These are phyloP conservation scores for Pugionium dolabratum DNA, from an alignment of 345 rosid genomes.

Conservation along the genomic window DNA sequence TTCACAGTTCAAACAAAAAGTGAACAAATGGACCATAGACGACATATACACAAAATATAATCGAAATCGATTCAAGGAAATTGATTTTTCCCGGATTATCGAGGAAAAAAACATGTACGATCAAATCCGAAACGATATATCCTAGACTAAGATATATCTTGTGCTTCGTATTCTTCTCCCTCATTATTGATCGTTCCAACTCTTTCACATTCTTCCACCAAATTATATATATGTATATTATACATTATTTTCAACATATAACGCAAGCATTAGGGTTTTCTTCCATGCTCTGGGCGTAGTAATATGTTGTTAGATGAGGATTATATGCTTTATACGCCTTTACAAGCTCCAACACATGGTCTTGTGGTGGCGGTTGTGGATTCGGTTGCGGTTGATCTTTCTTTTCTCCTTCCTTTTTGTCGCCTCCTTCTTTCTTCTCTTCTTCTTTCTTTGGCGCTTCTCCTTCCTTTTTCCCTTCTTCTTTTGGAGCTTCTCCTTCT, in stretches of 20 bases:
- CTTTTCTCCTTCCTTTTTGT: constrained; percentile 44
- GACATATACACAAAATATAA: constrained; percentile 37
- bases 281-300: constrained; percentile 81
- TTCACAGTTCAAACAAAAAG: constrained; percentile 6
- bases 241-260: constrained; percentile 38
- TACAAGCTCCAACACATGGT: constrained; percentile 69
- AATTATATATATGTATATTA: background rate
- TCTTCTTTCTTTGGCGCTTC: constrained; percentile 39
- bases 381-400: constrained; percentile 47
- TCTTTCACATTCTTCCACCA: background rate
- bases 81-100: constrained; percentile 17
- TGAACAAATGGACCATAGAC: constrained; percentile 8
- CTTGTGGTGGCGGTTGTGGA: constrained; percentile 43
- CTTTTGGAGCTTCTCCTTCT: constrained; percentile 57
- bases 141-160: constrained; percentile 19
- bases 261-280: constrained; percentile 96
- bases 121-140: constrained; percentile 25
- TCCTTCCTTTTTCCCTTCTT: constrained; percentile 61
- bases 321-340: constrained; percentile 83
- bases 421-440: constrained; percentile 46
- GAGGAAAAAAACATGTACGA: constrained; percentile 21
- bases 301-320: constrained; percentile 69
- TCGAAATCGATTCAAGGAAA: constrained; percentile 27
- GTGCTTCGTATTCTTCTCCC: constrained; percentile 23
- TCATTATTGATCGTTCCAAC: constrained; percentile 24